Evolutionary conservation across 805 yeast genomes (phyloP), one percentile per base, ranked within the genome.

Genomic region (Wickerhamomyces chaumierensis): DNA sequence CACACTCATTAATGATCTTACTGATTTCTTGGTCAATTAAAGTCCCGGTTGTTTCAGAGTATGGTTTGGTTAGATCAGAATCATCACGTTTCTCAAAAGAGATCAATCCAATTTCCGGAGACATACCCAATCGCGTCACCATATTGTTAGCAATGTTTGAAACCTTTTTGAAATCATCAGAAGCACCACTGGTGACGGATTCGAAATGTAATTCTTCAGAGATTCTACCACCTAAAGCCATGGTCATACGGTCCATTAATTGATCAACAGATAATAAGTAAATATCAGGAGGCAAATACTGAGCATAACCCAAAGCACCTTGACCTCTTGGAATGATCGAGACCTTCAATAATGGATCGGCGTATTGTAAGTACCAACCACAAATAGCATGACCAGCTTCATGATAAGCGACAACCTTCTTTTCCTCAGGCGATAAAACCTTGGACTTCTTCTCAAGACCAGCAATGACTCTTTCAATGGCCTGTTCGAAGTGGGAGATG

Each of bases 321-420:
- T 82, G 92, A 14, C 97, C 97, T 52, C 97, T 74, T 32, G 99
- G 98, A 44, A 92, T 85, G 51, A 94, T 92, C 14, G 96, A 85
- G 16, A 92, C 98, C 66, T 92, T 92, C 43, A 92, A 68, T 41
- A 94, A 66, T 7, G 98, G 98, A 56, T 90, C 96, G 2, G 97
- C 95, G 59, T 73, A 72, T 58, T 83, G 75, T 53, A 92, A 70
- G 55, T 68, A 87, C 99, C 98, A 92, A 12, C 98, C 98, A 60
- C 97, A 88, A 43, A 92, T 75, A 11, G 99, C 98, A 62, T 94
- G 98, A 4, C 98, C 99, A 3, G 99, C 98, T 61, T 92, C 99
- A 57, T 94, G 98, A 53, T 82, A 92, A 1, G 98, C 98, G 41
- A 94, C 96, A 20, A 86, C 77, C 45, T 69, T 76, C 62, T 87